Percentiles rank a stretch among this genome's conserved stretches.
phyloP scores from a whole-genome alignment of 208 protist genomes.

The Trypanosoma conorhini region DNA sequence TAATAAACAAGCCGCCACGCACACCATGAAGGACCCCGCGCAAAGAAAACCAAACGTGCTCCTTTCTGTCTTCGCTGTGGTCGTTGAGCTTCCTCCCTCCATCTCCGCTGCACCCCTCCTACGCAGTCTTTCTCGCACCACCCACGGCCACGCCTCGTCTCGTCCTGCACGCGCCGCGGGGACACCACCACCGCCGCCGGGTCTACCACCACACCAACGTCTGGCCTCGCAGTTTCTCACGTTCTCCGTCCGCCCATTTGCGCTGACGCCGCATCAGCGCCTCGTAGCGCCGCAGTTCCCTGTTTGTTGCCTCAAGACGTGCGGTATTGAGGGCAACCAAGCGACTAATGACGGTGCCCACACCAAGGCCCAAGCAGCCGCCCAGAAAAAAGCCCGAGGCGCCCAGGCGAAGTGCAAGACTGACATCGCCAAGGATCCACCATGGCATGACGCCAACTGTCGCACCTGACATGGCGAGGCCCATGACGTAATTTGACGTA shows the following conservation, averaged over 20 bases:
- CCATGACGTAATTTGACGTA: constrained; percentile 73
- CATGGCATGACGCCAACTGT: constrained; percentile 83
- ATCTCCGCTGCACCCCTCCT: too few species aligned
- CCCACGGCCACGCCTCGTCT: too few species aligned
- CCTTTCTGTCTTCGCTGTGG: too few species aligned
- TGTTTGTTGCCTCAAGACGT: constrained; percentile 63
- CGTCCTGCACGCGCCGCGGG: too few species aligned
- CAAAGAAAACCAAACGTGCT: too few species aligned
- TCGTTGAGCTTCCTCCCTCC: too few species aligned
- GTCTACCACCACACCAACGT: constrained; percentile 80
- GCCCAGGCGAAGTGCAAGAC: constrained; percentile 60
- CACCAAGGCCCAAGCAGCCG: constrained; percentile 55
- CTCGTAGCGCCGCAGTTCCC: constrained; percentile 83
- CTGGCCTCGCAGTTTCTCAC: constrained; percentile 32
- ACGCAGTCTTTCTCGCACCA: too few species aligned
- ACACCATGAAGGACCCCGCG: too few species aligned
- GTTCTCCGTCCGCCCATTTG: constrained; percentile 55
- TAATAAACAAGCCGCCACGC: too few species aligned
- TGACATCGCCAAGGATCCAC: constrained; percentile 80
- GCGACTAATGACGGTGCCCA: constrained; percentile 54
- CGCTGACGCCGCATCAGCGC: constrained; percentile 76
- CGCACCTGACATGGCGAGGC: constrained; percentile 67
- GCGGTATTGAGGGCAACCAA: constrained; percentile 72
- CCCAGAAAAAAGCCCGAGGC: constrained; percentile 63
- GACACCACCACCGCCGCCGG: too few species aligned